Base-by-base conservation (phyloP, 176 grass and related monocot species). In the Bolboschoenus planiculmis region DNA sequence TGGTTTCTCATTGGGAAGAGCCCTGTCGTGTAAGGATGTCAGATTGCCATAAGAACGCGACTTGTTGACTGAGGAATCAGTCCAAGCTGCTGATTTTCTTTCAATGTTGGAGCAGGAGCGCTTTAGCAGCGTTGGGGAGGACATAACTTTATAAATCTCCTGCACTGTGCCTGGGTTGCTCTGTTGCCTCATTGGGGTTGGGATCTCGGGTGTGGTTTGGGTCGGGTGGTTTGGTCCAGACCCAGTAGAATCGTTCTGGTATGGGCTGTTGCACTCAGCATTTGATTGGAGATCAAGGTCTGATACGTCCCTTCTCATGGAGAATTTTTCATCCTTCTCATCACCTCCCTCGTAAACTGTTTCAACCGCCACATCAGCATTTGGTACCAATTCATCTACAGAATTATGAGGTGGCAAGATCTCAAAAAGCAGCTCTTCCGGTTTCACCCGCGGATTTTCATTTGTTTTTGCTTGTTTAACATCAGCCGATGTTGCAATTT, bases 91-190 rank as follows among this genome's bases (percentile, higher is more conserved):
- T 85, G 89, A 85, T 85, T 87, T 87, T 66, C 92, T 91, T 86
- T 99, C 96, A 27, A 99, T 99, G 85, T 99, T 99, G 79, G 92
- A 99, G 84, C 96, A 93, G 2, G 92, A 99, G 42, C 96, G 90
- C 37, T 86, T 81, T 79, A 99, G 86, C 81, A 46, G 80, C 16
- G 68, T 67, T 3, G 87, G 88, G 74, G 60, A 51, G 21, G 87
- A 20, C 0, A 77, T 83, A 27, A 68, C 82, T 31, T 56, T 16
- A 7, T 79, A 84, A 1, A 55, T 24, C 62, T 18, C 56, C 33
- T 58, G 68, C 6, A 46, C 87, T 3, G 43, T 55, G 8, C 56
- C 82, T 58, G 56, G 60, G 48, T 86, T 81, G 23, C 77, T 89
- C 3, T 29, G 81, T 36, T 77, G 79, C 47, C 70, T 83, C 10